Evolutionary conservation across 129 eudicot genomes (phyloP).

Genomic region (Logfia minima): DNA sequence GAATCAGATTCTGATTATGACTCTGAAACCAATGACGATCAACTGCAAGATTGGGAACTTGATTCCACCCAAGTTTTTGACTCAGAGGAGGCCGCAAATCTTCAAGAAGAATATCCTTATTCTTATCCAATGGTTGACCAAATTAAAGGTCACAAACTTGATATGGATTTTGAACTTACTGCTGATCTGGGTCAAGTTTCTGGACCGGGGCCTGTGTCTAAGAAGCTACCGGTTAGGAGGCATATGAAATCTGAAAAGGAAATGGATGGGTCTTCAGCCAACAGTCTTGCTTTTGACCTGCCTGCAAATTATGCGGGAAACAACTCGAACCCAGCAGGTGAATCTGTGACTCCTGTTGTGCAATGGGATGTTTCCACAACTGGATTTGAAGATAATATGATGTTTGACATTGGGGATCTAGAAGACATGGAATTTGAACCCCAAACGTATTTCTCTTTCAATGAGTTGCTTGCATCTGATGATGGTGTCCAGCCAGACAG

Average conservation of each 20-base stretch:
- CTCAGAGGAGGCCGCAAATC: conserved; percentile 33
- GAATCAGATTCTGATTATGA: conserved; percentile 34
- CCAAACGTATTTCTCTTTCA: conserved; percentile 88
- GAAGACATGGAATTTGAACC: conserved; percentile 91
- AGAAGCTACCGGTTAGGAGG: conserved; percentile 79
- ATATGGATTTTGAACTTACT: conserved; percentile 34
- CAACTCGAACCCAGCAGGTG: conserved; percentile 26
- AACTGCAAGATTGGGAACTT: conserved; percentile 33
- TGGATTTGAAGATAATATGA: conserved; percentile 52
- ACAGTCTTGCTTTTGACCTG: conserved; percentile 25
- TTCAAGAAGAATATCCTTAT: conserved; percentile 47
- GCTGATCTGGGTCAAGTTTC: conserved; percentile 10
- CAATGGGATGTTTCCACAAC: conserved; percentile 64
- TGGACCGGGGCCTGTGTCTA: conserved; percentile 47
- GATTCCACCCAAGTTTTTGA: conserved; percentile 31
- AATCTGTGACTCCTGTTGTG: conserved; percentile 38
- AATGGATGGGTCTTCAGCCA: conserved; percentile 4
- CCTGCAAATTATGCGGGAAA: conserved; percentile 33
- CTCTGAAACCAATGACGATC: conserved; percentile 35
- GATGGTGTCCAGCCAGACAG: conserved; percentile 39
- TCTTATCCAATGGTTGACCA: conserved; percentile 50
- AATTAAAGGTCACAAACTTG: conserved; percentile 32
- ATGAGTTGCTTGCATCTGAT: conserved; percentile 74
- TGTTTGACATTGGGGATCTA: conserved; percentile 55
- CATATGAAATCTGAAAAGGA: conserved; percentile 49